Evolutionary conservation across 441 rosid genomes (phyloP).

Genomic region (Erodium moschatum): DNA sequence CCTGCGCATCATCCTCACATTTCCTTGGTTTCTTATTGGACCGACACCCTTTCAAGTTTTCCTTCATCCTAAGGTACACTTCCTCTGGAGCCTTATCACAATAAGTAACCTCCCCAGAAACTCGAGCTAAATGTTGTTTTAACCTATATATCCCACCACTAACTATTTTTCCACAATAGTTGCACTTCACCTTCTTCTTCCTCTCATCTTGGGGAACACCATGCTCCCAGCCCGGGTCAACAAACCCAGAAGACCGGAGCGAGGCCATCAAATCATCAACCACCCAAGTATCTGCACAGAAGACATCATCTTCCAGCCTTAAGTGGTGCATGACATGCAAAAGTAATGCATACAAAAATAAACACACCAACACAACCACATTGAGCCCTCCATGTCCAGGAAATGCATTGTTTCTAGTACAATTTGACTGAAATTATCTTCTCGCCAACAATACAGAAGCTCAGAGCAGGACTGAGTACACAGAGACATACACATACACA

Average conservation of each 20-base stretch:
- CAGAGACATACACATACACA: too few relatives aligned
- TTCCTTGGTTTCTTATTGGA: conserved; percentile 49
- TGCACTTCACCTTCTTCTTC: conserved; percentile 85
- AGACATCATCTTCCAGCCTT: too few relatives aligned
- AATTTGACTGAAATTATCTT: too few relatives aligned
- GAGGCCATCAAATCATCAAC: conserved; percentile 47
- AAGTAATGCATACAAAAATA: neutral
- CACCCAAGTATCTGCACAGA: conserved; percentile 11
- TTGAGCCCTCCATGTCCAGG: too few relatives aligned
- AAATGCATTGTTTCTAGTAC: too few relatives aligned
- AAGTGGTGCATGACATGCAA: neutral
- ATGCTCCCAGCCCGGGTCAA: conserved; percentile 92
- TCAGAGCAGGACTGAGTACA: too few relatives aligned
- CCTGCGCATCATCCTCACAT: conserved; percentile 37
- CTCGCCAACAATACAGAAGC: too few relatives aligned
- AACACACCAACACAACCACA: neutral
- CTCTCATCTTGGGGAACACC: conserved; percentile 73
- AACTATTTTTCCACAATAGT: conserved; percentile 68
- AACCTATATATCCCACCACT: conserved; percentile 79
- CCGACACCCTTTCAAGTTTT: conserved; percentile 63
- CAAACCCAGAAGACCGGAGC: conserved; percentile 42
- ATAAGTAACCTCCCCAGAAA: conserved; percentile 80
- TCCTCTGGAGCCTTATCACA: conserved; percentile 73
- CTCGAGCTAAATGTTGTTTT: conserved; percentile 75
- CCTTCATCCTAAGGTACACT: conserved; percentile 59